Base-by-base conservation (phyloP, 177 flowering plant genomes). In the Vitis hybrid region DNA sequence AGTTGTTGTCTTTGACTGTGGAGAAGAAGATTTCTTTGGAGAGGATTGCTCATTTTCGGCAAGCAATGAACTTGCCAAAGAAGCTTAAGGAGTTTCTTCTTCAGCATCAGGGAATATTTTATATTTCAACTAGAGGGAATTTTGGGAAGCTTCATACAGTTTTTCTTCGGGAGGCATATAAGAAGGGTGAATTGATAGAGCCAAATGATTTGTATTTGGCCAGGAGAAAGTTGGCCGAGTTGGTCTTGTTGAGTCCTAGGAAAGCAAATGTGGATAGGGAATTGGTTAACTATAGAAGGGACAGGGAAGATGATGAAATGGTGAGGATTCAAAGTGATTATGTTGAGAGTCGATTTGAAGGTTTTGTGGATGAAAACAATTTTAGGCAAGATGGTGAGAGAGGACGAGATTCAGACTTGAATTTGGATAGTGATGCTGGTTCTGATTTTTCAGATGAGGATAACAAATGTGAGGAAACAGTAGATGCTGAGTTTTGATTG, bases 91-190 rank as follows among this genome's bases (percentile, higher is more conserved):
- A 90, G 13, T 90, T 96, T 63, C 76, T 94, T 50, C 92, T 96
- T 62, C 99, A 87, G 78, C 97, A 94, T 81, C 98, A 96, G 79
- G 99, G 99, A 55, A 91, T 96, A 44, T 96, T 96, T 78, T 96
- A 94, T 70, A 85, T 96, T 11, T 96, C 98, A 0, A 94, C 98
- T 0, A 84, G 97, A 74, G 99, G 99, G 68, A 92, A 96, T 81
- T 86, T 85, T 15, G 99, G 99, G 71, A 96, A 92, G 86, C 89
- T 94, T 74, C 98, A 96, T 74, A 92, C 98, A 0, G 87, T 96
- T 62, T 96, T 96, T 77, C 84, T 96, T 10, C 83, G 95, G 81
- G 99, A 96, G 83, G 91, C 85, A 1, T 96, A 94, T 82, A 78
- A 62, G 78, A 90, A 76, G 71, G 98, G 99, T 22, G 91, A 89